Evolutionary conservation across 2,329 filamentous ascomycete genomes (phyloP), one percentile per base, ranked within the genome.

Genomic region (Colletotrichum scovillei): DNA sequence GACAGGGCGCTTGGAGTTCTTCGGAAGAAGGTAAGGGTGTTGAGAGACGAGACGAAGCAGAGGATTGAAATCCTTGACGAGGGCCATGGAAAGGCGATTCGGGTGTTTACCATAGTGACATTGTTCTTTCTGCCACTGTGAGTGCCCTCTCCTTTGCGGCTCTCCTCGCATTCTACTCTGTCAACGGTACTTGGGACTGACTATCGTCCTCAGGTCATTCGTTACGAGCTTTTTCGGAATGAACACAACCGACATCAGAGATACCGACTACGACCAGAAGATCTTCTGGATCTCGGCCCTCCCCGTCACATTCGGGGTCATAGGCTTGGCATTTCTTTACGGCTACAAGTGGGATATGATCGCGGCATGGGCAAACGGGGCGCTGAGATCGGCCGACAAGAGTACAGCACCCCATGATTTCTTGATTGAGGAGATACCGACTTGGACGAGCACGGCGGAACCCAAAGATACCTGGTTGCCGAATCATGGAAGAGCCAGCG

Each of bases 171-270:
- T 26, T 26, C 5, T 26, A 26, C 26, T 26, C 26, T 26, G 26
- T 26, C 26, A 26, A 4, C 3, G 26, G 26, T 4, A 26, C 26
- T 26, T 26, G 26, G 3, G 26, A 14, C 12, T 35, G 12, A 32
- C 42, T 9, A 6, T 22, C 22, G 16, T 42, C 7, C 5, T 5
- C 38, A 77, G 76, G 19, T 77, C 76, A 11, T 76, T 77, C 59
- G 78, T 83, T 28, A 78, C 79, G 4, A 81, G 80, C 64, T 81
- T 84, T 65, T 80, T 86, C 73, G 84, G 84, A 28, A 86, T 86
- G 82, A 86, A 86, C 75, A 84, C 84, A 4, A 77, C 78, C 24
- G 85, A 85, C 73, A 78, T 86, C 7, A 79, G 84, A 24, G 79
- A 86, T 69, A 83, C 83, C 76, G 76, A 81, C 5, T 72, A 78